Evolutionary conservation across 192 early-diverging fungal species (phyloP), one percentile per base, ranked within the genome.

Genomic region (Backusella luteola): DNA sequence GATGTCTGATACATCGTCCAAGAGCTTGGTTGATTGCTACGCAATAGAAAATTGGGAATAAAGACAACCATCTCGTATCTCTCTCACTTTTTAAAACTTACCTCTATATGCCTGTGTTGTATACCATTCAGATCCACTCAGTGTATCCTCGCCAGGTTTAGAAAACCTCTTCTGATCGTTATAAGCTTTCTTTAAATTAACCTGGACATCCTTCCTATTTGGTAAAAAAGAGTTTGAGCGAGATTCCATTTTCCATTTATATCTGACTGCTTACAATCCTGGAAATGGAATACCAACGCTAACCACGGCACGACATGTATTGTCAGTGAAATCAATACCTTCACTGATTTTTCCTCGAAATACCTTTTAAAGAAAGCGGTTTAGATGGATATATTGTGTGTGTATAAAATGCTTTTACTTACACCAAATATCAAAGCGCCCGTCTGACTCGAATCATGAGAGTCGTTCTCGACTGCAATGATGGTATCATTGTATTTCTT

Each of bases 291-390:
- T 87, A 8, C 92, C 90, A 38, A 88, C 83, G 0, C 91, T 79
- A 19, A 92, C 46, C 2, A 93, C 93, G 9, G 88, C 90, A n/a
- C 93, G 83, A 34, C 87, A 89, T 49, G 89, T 83, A 49, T 83
- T 74, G 77, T 94, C 90, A 17, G 84, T 88, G 78, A 94, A 94
- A 74, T 94, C 93, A 67, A 94, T 87, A 4, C 93, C 92, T 80
- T 94, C 93, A 35, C 85, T 86, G 9, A 90, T 89, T 74, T 94
- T 94, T 3, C 93, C 93, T 19, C 91, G 85, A 70, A 88, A 94
- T 4, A 93, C 82, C 81, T 82, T 59, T 8, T 14, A 9, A 12
- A 39, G 38, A 32, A 32, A 39, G 38, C 12, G 8, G 1, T 39
- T 39, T 39, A 11, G 38, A 39, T 39, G 9, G 8, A 39, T 32